Conservation (phyloP, 1,284 basidiomycete genomes). For the Ustilago cynodontis region DNA sequence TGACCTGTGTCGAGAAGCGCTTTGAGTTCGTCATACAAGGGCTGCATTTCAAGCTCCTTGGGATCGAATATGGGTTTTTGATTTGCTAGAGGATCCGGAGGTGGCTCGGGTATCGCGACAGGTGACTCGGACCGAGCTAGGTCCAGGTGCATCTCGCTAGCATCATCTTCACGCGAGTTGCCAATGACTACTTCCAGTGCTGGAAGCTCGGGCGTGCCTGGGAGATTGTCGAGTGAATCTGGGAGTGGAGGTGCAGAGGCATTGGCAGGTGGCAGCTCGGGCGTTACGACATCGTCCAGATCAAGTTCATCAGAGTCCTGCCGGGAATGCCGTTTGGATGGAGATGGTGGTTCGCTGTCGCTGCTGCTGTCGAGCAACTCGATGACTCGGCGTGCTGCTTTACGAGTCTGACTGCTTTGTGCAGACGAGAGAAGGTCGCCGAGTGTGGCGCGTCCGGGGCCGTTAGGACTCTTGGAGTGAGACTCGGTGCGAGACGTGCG, state of each 20-base stretch:
- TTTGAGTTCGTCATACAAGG: constrained; percentile 34
- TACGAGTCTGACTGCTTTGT: background rate
- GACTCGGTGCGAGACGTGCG: background rate
- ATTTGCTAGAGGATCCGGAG: constrained; percentile 28
- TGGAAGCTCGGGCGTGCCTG: background rate
- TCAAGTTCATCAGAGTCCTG: background rate
- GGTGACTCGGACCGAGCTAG: background rate
- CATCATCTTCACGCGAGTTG: too few relatives aligned
- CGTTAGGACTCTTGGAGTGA: background rate
- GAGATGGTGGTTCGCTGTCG: constrained; percentile 14
- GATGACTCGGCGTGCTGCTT: constrained; percentile 15
- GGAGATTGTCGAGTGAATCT: background rate
- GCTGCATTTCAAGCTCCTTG: constrained; percentile 33
- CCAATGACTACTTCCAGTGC: background rate
- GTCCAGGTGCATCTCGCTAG: background rate
- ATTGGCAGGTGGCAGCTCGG: constrained; percentile 32
- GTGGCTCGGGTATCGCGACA: constrained; percentile 13
- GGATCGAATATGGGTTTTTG: constrained; percentile 34
- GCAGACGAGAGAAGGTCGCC: constrained; percentile 16
- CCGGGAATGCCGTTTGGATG: background rate
- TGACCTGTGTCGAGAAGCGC: constrained; percentile 31
- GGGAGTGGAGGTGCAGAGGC: constrained; percentile 13
- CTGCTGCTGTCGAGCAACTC: constrained; percentile 39
- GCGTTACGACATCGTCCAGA: constrained; percentile 28
- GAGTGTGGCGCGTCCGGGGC: constrained; percentile 6